A percentile compares a stretch with the other conserved stretches of the same genome.
phyloP scores from a whole-genome alignment of 352 stramenopile genomes.

The Phytophthora pluvialis region DNA sequence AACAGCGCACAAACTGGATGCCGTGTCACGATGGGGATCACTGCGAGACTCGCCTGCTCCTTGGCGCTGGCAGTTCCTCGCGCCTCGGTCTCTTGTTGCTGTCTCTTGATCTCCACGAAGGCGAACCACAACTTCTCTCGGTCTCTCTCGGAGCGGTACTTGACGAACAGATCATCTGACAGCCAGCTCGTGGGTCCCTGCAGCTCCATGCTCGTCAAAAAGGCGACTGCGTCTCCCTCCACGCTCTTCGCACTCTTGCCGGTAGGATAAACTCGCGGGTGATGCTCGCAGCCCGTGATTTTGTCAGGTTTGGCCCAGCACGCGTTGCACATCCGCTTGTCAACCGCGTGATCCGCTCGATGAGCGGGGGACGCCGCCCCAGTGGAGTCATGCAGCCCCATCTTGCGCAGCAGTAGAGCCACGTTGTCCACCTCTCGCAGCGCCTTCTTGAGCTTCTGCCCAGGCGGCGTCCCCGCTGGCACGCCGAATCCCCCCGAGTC shows the following conservation, averaged over 20 bases:
- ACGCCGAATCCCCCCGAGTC: constrained; percentile 35
- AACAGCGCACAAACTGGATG: constrained; percentile 74
- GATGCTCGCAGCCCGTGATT: constrained; percentile 68
- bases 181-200: constrained; percentile 84
- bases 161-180: constrained; percentile 81
- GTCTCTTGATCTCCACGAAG: constrained; percentile 51
- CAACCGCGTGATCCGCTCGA: constrained; percentile 66
- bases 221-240: constrained; percentile 25
- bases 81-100: constrained; percentile 38
- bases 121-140: constrained; percentile 67
- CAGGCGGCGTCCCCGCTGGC: constrained; percentile 16
- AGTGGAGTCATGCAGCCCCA: constrained; percentile 60
- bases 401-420: constrained; percentile 67
- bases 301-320: constrained; percentile 75
- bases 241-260: constrained; percentile 30
- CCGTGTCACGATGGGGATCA: constrained; percentile 62
- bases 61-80: constrained; percentile 14
- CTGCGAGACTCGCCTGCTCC: constrained; percentile 32
- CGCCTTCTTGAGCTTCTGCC: constrained; percentile 57
- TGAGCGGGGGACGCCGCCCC: constrained; percentile 37
- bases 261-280: constrained; percentile 48
- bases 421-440: constrained; percentile 81
- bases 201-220: constrained; percentile 51
- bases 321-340: constrained; percentile 84
- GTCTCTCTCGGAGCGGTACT: constrained; percentile 79